Evolutionary conservation across 169 alveolate genomes (phyloP).

Genomic region (Babesia ovis): DNA sequence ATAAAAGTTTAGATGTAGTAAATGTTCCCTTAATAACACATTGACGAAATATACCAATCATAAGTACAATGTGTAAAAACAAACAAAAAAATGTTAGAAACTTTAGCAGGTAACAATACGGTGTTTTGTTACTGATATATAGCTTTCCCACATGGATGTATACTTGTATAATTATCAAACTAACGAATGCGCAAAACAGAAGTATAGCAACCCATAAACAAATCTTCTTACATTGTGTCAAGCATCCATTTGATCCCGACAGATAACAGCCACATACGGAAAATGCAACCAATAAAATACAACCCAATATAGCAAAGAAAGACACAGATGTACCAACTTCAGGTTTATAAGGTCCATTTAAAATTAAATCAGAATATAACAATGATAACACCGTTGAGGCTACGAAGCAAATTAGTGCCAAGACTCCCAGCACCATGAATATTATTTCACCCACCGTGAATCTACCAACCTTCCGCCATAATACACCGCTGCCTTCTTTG

Average conservation of each 20-base stretch:
- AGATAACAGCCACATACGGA: background rate
- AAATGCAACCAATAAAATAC: background rate
- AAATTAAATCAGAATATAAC: too few species aligned
- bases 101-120: background rate
- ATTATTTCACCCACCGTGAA: background rate
- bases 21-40: too few species aligned
- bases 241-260: background rate
- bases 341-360: too few species aligned
- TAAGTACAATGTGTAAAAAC: too few species aligned
- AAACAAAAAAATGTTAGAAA: too few species aligned
- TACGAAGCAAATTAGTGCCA: background rate
- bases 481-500: too few species aligned
- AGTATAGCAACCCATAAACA: background rate
- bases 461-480: background rate
- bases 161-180: background rate
- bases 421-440: background rate
- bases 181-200: background rate
- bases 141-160: too few species aligned
- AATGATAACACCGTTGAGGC: background rate
- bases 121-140: background rate
- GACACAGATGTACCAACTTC: too few species aligned
- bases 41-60: too few species aligned
- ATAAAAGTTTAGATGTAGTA: background rate
- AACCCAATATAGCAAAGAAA: too few species aligned
- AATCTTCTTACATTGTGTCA: background rate